Evolutionary conservation across 768 basidiomycete genomes (phyloP).

Genomic region (Boletus subcaerulescens): DNA sequence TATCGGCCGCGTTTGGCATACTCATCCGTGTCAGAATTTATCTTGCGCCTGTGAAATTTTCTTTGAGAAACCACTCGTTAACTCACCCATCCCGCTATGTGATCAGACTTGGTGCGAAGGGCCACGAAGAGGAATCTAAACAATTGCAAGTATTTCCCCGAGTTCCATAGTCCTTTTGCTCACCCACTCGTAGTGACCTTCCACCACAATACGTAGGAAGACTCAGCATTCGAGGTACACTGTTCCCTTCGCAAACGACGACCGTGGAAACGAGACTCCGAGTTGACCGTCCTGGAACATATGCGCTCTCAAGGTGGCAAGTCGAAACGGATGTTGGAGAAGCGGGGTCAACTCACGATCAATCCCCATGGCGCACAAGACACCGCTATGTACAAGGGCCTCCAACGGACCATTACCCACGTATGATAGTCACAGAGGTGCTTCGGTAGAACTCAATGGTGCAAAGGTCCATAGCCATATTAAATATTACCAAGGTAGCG

Average conservation of each 20-base stretch:
- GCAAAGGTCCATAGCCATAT: conserved; percentile 3
- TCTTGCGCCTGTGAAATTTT: conserved; percentile 50
- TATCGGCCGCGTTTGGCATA: neutral
- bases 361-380: conserved; percentile 33
- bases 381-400: conserved; percentile 41
- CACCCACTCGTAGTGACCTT: conserved; percentile 35
- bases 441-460: conserved; percentile 4
- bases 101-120: conserved; percentile 43
- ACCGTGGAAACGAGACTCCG: conserved; percentile 53
- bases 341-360: conserved; percentile 6
- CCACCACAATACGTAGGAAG: conserved; percentile 62
- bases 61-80: conserved; percentile 69
- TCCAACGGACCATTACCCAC: conserved; percentile 25
- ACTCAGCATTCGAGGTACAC: conserved; percentile 59
- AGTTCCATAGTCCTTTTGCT: conserved; percentile 1
- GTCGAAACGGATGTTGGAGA: conserved; percentile 65
- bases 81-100: conserved; percentile 57
- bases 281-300: conserved; percentile 60
- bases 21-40: conserved; percentile 46
- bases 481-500: conserved; percentile 12
- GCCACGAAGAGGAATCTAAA: conserved; percentile 13
- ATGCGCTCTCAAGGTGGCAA: conserved; percentile 65
- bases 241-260: conserved; percentile 48
- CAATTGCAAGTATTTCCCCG: conserved; percentile 18
- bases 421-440: conserved; percentile 34